Evolutionary conservation across 495 filamentous ascomycete genomes (phyloP).

Genomic region (Massariosphaeria phaeospora): DNA sequence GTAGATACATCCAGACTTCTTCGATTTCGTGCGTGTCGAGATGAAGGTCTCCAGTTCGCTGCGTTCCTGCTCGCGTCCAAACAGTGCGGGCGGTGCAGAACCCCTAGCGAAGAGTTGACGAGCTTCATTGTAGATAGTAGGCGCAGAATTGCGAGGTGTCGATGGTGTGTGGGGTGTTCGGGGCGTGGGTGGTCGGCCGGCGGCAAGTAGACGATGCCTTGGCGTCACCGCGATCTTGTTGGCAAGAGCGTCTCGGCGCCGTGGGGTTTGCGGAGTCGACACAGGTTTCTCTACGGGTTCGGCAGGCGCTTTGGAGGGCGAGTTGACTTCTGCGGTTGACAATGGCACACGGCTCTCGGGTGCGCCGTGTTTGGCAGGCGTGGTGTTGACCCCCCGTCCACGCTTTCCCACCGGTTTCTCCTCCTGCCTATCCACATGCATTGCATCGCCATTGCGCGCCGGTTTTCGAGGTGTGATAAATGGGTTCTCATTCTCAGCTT

Average conservation of each 20-base stretch:
- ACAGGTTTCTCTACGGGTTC: conserved; percentile 31
- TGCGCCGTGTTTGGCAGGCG: conserved; percentile 39
- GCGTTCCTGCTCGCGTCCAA: conserved; percentile 79
- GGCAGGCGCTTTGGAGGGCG: conserved; percentile 35
- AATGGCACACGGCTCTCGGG: conserved; percentile 28
- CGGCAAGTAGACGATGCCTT: conserved; percentile 60
- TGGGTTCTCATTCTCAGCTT: conserved; percentile 54
- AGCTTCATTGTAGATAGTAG: conserved; percentile 77
- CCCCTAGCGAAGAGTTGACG: conserved; percentile 82
- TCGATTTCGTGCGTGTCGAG: conserved; percentile 52
- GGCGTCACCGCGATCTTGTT: conserved; percentile 63
- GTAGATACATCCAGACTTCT: conserved; percentile 80
- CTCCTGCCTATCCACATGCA: conserved; percentile 41
- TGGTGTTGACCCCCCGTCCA: conserved; percentile 19
- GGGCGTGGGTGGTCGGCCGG: conserved; percentile 50
- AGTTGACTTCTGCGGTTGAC: conserved; percentile 36
- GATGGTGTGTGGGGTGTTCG: conserved; percentile 56
- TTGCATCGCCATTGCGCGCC: conserved; percentile 27
- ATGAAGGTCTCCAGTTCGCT: conserved; percentile 67
- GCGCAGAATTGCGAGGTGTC: conserved; percentile 54
- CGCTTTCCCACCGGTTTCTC: conserved; percentile 29
- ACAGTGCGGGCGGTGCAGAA: conserved; percentile 64
- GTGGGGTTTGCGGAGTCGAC: conserved; percentile 57
- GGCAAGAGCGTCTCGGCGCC: conserved; percentile 60
- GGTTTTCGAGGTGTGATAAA: conserved; percentile 38